These are phyloP conservation scores for Cornus kousa DNA, from an alignment of 148 eudicot species.

Conservation along the genomic window DNA sequence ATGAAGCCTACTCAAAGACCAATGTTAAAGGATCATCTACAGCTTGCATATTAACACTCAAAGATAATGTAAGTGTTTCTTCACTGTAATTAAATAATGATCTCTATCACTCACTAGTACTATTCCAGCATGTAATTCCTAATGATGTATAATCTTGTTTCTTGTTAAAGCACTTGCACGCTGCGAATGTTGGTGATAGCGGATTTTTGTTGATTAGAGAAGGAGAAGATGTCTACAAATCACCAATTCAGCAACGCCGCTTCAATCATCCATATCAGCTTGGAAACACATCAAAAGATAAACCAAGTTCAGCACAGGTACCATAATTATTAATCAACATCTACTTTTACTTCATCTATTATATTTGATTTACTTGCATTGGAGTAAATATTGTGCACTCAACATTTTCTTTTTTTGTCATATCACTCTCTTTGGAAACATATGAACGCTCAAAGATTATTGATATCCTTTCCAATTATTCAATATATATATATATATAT, in stretches of 20 bases:
- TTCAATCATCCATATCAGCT: slow-evolving; percentile 26
- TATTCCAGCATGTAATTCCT: no score
- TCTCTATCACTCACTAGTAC: no score
- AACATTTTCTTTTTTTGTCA: neutral
- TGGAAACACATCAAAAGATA: neutral
- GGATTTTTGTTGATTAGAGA: slow-evolving; percentile 21
- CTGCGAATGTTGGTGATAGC: slow-evolving; percentile 24
- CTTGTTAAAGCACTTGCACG: slow-evolving; percentile 7
- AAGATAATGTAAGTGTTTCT: slow-evolving; percentile 1
- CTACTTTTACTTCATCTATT: no score
- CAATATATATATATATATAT: no score
- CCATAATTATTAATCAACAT: neutral
- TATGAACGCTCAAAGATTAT: no score
- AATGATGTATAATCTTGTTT: neutral
- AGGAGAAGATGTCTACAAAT: slow-evolving; percentile 8
- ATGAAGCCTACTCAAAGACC: slow-evolving; percentile 9
- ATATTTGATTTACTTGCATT: no score
- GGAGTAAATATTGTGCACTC: no score
- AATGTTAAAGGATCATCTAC: slow-evolving; percentile 18
- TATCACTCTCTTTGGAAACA: no score
- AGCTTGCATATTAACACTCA: slow-evolving; percentile 11
- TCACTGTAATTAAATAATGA: no score
- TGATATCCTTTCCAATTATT: no score
- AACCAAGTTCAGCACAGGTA: slow-evolving; percentile 9
- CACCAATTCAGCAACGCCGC: slow-evolving; percentile 12